Evolutionary conservation across 1,139 yeast species (phyloP), one percentile per base, ranked within the genome.

Genomic region (Sugiyamaella japonica): DNA sequence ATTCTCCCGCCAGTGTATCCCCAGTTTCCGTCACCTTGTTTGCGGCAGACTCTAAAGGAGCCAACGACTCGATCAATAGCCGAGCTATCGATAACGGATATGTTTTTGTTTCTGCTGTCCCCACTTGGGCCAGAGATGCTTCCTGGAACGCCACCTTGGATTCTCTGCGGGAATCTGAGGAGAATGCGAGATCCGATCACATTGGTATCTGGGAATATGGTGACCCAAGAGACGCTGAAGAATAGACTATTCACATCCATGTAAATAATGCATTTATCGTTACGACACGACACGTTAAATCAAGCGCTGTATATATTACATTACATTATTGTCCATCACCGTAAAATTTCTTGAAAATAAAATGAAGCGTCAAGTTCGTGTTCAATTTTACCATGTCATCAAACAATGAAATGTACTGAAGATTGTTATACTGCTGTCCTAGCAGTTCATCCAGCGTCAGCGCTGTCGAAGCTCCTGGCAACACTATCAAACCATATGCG

Each of bases 141-240:
- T 57, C 61, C 2, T 62, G 63, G 64, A 56, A 54, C 43, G 46
- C 60, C 8, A 57, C 58, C 31, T 52, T 65, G 51, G 60, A 64
- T 16, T 72, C 74, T 41, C 75, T 76, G 57, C 67, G 69, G 23
- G 77, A 71, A 43, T 68, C 85, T 48, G 66, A 77, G 56, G 63
- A 66, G 41, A 76, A 72, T 9, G 93, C 93, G 32, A 82, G 77
- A 66, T 58, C 70, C 8, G 72, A 69, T 41, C 86, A 82, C 58
- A 68, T 73, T 41, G 95, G 95, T 9, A 85, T 89, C 65, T 87
- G 95, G 95, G 85, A 85, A 70, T 85, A 83, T 63, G 95, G 95
- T 51, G 93, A 86, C 66, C 81, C 86, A 50, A 77, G 85, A 17
- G 83, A 77, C 53, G 86, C 83, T 53, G 89, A 85, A 23, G 61